Percentiles rank a stretch among this genome's conserved stretches.
These are phyloP conservation scores for Ophiorrhiza pumila DNA, from an alignment of 257 asterid genomes.

Conservation along the genomic window DNA sequence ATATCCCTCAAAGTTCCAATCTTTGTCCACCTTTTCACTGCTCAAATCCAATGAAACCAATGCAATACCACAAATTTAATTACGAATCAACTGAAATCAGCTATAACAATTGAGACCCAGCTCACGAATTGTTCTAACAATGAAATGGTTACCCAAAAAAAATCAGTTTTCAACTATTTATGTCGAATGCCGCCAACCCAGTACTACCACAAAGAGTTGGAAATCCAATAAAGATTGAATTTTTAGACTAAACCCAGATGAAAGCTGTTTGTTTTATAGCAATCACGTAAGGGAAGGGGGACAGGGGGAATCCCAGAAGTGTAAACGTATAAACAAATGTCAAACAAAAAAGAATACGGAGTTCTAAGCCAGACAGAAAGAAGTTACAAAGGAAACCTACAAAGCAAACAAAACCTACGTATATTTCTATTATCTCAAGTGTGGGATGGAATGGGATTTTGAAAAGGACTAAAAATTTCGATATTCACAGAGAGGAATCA, in stretches of 20 bases:
- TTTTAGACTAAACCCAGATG: slow-evolving; percentile 17
- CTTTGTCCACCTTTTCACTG: background rate
- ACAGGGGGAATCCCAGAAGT: background rate
- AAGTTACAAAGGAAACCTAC: background rate
- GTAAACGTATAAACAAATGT: background rate
- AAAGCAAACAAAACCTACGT: background rate
- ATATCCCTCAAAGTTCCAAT: slow-evolving; percentile 9
- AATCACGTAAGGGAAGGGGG: background rate
- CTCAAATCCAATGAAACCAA: slow-evolving; percentile 6
- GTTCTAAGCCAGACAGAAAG: background rate
- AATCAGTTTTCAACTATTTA: background rate
- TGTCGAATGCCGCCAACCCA: slow-evolving; percentile 1
- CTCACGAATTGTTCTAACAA: slow-evolving; percentile 13
- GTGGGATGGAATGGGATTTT: background rate
- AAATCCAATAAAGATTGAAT: slow-evolving; percentile 7
- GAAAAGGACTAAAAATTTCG: background rate
- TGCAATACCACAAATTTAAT: background rate
- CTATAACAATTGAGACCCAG: slow-evolving; percentile 12
- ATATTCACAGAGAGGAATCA: slow-evolving; percentile 11
- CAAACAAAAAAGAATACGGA: background rate
- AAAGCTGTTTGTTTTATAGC: slow-evolving; percentile 3
- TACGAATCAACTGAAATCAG: slow-evolving; percentile 15
- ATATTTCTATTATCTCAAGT: background rate
- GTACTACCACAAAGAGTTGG: background rate
- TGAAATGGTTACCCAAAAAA: background rate